Evolutionary conservation across 2,329 filamentous ascomycete species (phyloP), one percentile per base, ranked within the genome.

Genomic region (Talaromyces sp.): DNA sequence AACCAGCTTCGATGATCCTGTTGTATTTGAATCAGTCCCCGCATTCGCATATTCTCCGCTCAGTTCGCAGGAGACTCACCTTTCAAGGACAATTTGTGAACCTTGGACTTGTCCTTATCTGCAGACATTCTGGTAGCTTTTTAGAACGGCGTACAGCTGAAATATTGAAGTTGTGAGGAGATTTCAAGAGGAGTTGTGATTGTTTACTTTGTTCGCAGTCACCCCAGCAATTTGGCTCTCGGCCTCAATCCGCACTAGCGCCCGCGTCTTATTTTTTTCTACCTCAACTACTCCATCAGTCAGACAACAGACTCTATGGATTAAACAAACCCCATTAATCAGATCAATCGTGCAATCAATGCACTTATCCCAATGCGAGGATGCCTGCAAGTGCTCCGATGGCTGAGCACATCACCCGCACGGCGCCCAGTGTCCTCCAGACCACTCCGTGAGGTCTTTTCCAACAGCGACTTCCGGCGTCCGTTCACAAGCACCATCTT

Each of bases 31-130:
- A 68, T 81, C 64, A 81, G 75, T 67, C 68, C 47, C 60, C 61
- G 65, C 51, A 62, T 58, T n/a, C 61, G 38, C 53, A 49, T 62
- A 22, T 36, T 54, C 65, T 36, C n/a, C 17, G 31, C 43, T 22
- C 43, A 45, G 6, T 40, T 27, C 6, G 15, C 31, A 13, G 13
- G 15, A n/a, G 27, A 60, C 69, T 65, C 66, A 80, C 79, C 79
- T 74, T 79, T 79, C 62, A 78, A 84, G 43, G 93, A 91, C 68
- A 99, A 87, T 84, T 97, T 98, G 83, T 99, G 95, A 67, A 93
- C 88, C 80, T 97, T 97, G 71, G 92, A 91, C 74, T 93, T 93
- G 74, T 88, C 86, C 69, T 84, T 85, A 67, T 83, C 75, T 22
- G 80, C 77, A 13, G 82, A 77, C 79, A 81, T 81, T 31, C 59